phyloP scores from a whole-genome alignment of 2,329 filamentous ascomycete species.

The Xylaria polymorpha region DNA sequence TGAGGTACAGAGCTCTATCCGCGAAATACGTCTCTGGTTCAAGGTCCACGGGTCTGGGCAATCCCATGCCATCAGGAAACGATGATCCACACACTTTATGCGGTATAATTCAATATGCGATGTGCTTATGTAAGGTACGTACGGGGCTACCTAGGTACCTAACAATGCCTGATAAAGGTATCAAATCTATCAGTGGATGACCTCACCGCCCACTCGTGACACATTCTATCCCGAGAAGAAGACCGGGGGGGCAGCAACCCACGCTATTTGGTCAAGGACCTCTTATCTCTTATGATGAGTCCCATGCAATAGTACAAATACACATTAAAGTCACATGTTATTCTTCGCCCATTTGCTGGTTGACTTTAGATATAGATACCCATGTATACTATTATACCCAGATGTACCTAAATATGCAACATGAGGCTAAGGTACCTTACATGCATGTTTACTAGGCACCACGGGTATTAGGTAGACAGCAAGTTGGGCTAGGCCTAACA shows the following conservation, averaged over 20 bases:
- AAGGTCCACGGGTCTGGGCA: background rate
- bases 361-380: background rate
- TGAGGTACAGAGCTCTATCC: constrained; percentile 7
- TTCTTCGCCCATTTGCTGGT: background rate
- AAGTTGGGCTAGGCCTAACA: background rate
- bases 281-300: constrained; percentile 19
- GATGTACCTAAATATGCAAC: too few species aligned
- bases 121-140: background rate
- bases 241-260: constrained; percentile 11
- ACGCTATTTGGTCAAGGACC: constrained; percentile 1
- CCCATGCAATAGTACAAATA: constrained; percentile 8
- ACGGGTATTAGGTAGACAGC: background rate
- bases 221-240: constrained; percentile 1
- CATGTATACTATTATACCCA: too few species aligned
- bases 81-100: background rate
- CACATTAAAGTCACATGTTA: constrained; percentile 10
- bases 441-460: too few species aligned
- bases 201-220: constrained; percentile 32
- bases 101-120: constrained; percentile 9
- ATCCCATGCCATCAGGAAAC: background rate
- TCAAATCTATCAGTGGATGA: constrained; percentile 13
- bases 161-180: background rate
- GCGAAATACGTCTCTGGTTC: background rate
- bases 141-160: background rate
- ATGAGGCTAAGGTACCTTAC: too few species aligned